phyloP scores from a whole-genome alignment of 169 alveolate species.

The Plasmodium relictum region DNA sequence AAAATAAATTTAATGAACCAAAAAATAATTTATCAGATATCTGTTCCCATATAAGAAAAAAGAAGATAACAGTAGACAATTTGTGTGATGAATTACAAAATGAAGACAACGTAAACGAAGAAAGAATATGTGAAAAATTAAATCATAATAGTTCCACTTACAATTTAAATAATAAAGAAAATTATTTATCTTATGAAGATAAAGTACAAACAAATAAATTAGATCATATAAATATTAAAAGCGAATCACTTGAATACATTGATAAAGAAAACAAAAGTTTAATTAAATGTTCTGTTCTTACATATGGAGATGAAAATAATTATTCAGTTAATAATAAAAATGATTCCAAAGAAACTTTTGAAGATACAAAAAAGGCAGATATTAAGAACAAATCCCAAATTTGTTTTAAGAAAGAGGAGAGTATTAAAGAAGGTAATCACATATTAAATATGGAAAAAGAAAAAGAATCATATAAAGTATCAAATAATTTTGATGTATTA shows the following conservation, averaged over 20 bases:
- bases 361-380: background rate
- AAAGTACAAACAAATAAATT: background rate
- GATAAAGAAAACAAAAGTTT: background rate
- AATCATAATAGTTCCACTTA: background rate
- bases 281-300: background rate
- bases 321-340: background rate
- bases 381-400: too few relatives aligned
- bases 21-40: too few relatives aligned
- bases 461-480: too few relatives aligned
- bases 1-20: background rate
- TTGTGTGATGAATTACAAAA: background rate
- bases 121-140: background rate
- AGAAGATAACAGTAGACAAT: too few relatives aligned
- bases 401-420: too few relatives aligned
- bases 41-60: too few relatives aligned
- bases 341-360: background rate
- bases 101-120: constrained; percentile 1
- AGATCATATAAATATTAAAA: background rate
- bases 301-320: background rate
- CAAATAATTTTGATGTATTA: too few relatives aligned
- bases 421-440: too few relatives aligned
- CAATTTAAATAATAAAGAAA: background rate
- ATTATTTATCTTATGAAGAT: background rate
- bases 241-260: background rate
- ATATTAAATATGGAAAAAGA: too few relatives aligned